Evolutionary conservation across 169 alveolate species (phyloP), one percentile per base, ranked within the genome.

Genomic region (Plasmodium relictum): DNA sequence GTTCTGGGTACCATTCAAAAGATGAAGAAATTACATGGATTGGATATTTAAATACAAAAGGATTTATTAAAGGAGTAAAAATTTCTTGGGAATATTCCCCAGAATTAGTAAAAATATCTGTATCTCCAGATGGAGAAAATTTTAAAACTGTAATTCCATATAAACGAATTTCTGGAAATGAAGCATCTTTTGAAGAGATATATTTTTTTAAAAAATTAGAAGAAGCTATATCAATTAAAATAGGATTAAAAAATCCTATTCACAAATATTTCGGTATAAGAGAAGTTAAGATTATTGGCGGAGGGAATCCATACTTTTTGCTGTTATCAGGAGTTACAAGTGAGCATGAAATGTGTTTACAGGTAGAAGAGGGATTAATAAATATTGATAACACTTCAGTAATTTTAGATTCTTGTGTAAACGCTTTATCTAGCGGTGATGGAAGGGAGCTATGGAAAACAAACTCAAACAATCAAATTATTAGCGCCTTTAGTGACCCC

Each of bases 261-360:
- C 95, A 94, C 83, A 93, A 96, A 73, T 96, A 93, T 80, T 95
- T 96, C 86, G 98, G 98, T 54, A 96, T 96, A 69, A 93, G 97
- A 61, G 96, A 94, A 63, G 91, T 96, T 8, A 95, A 94, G 72
- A 92, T 96, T 6, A 91, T 96, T 52, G 98, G 98, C 6, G 93
- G 96, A 4, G 98, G 98, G 3, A 87, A 93, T 73, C 98, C 98
- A 7, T 70, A 95, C 68, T 92, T 96, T 50, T 91, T 96, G 95
- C 85, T 96, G 9, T 73, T 95, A 37, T 93, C 97, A 16, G 98
- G 98, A 52, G 93, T 96, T 7, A 94, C 98, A 20, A 94, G 95
- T 16, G 92, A 88, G 20, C 97, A 97, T 9, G 98, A 96, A 31
- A 95, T 94, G 95, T 96, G 98, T 54, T 89, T 96, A 68, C 97